Evolutionary conservation across 1,284 basidiomycete species (phyloP).

Genomic region (Fomitopsis betulina): DNA sequence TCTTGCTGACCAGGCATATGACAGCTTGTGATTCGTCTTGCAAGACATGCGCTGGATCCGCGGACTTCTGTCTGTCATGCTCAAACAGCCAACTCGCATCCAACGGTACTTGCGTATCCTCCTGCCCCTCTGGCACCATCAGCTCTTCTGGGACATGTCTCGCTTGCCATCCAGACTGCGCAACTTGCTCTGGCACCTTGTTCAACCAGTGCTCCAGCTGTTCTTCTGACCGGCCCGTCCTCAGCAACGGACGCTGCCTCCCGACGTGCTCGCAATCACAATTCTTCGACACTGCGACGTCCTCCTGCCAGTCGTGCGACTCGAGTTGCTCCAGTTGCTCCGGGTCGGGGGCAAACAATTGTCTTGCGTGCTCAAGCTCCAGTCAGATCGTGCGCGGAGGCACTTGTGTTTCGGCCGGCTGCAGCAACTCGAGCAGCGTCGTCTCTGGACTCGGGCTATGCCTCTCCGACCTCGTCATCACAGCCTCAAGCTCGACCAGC

Average conservation of each 20-base stretch:
- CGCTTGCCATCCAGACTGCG: constrained; percentile 78
- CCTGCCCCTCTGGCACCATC: constrained; percentile 71
- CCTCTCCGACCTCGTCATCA: constrained; percentile 66
- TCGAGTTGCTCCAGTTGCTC: constrained; percentile 71
- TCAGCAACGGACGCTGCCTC: constrained; percentile 68
- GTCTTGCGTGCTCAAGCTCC: constrained; percentile 67
- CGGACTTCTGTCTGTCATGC: constrained; percentile 72
- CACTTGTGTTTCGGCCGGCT: constrained; percentile 57
- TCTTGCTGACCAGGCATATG: constrained; percentile 4
- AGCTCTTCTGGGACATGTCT: constrained; percentile 59
- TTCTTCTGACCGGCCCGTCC: constrained; percentile 60
- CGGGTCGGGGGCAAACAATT: constrained; percentile 56
- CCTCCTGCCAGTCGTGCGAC: constrained; percentile 67
- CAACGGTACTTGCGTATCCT: constrained; percentile 63
- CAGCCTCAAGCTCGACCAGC: constrained; percentile 41
- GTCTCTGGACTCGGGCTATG: constrained; percentile 72
- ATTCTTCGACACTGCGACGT: constrained; percentile 63
- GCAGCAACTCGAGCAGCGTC: constrained; percentile 47
- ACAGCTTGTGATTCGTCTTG: constrained; percentile 74
- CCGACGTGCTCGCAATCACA: constrained; percentile 68
- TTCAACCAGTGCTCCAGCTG: constrained; percentile 78
- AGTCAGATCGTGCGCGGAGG: constrained; percentile 60
- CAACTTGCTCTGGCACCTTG: constrained; percentile 63
- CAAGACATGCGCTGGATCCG: constrained; percentile 57
- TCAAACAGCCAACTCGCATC: constrained; percentile 58